Evolutionary conservation across 176 grass and related monocot genomes (phyloP).

Genomic region (Ampelocalamus luodianensis): DNA sequence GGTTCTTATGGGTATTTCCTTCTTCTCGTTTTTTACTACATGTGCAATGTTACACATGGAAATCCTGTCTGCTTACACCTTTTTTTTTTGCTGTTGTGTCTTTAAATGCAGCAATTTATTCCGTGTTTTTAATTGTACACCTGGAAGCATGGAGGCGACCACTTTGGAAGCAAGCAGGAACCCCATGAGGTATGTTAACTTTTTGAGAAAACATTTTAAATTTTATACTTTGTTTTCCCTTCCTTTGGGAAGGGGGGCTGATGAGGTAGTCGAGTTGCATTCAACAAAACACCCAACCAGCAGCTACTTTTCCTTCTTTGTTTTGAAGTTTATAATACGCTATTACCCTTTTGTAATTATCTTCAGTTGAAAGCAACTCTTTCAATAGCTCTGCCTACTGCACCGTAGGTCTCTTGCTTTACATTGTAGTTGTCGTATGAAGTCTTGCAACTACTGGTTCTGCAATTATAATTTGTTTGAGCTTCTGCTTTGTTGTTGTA

Average conservation of each 20-base stretch:
- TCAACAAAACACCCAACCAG: not conserved
- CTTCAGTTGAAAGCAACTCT: constrained; percentile 12
- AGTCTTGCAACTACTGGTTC: constrained; percentile 35
- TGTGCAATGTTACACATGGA: not conserved
- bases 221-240: not conserved
- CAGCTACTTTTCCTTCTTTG: constrained; percentile 3
- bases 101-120: constrained; percentile 82
- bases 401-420: not conserved
- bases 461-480: constrained; percentile 28
- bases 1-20: constrained; percentile 89
- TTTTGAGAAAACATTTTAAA: constrained; percentile 16
- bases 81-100: not conserved
- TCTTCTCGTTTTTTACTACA: constrained; percentile 32
- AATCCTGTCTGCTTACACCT: constrained; percentile 38
- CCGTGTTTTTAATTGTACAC: constrained; percentile 74
- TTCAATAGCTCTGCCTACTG: not conserved
- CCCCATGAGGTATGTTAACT: constrained; percentile 70
- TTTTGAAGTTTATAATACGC: not conserved
- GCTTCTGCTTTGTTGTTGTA: constrained; percentile 29
- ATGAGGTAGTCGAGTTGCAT: not conserved
- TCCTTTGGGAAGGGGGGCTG: not conserved
- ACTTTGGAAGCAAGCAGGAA: constrained; percentile 96
- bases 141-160: constrained; percentile 69
- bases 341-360: not conserved
- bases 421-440: not conserved